Percentiles rank a stretch among this genome's conserved stretches.
Evolutionary conservation across 768 basidiomycete species (phyloP).

Genomic region (Lentinus tigrinus): DNA sequence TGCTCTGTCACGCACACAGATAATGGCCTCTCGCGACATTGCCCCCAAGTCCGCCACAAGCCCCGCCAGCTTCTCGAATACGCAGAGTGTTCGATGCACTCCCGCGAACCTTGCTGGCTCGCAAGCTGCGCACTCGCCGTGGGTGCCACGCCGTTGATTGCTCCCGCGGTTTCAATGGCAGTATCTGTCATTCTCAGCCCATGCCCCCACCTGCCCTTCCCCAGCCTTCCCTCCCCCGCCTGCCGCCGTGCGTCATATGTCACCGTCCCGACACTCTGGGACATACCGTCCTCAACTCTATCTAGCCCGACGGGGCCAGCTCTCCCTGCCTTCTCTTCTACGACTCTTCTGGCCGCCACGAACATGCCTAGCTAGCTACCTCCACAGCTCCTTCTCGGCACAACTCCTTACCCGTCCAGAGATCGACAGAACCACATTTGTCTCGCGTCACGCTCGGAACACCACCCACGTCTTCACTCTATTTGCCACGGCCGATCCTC

Average conservation of each 20-base stretch:
- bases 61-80: background rate
- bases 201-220: too few species aligned
- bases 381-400: background rate
- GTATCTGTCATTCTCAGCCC: conserved; percentile 6
- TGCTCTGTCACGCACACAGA: background rate
- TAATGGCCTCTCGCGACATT: background rate
- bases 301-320: too few species aligned
- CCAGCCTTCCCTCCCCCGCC: too few species aligned
- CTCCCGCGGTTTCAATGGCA: background rate
- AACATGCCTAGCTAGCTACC: background rate
- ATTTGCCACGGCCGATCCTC: too few species aligned
- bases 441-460: too few species aligned
- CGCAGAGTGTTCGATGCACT: background rate
- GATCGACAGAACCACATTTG: too few species aligned
- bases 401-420: background rate
- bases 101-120: conserved; percentile 19
- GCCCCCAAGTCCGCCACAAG: background rate
- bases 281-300: too few species aligned
- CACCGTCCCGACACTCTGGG: too few species aligned
- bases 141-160: background rate
- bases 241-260: too few species aligned
- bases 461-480: too few species aligned
- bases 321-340: background rate
- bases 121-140: too few species aligned
- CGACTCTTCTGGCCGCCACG: background rate